Conservation (phyloP, 148 eudicot genomes). For the Polygonum maritimum region DNA sequence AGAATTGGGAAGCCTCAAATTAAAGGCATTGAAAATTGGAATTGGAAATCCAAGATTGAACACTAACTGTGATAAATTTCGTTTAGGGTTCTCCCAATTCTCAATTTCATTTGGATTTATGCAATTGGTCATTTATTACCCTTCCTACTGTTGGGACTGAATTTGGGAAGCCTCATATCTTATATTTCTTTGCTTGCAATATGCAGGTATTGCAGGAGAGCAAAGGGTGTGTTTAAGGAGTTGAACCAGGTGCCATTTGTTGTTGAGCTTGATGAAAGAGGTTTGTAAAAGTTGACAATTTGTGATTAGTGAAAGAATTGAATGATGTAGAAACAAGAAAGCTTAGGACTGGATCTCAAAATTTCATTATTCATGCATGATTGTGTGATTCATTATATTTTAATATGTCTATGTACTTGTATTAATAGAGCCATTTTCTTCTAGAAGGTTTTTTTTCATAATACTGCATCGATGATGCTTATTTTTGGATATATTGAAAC, state of each 20-base stretch:
- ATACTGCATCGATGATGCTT: neutral
- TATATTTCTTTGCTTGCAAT: neutral
- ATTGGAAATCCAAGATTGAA: neutral
- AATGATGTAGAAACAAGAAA: neutral
- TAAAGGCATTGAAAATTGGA: too few species aligned
- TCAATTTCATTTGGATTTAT: neutral
- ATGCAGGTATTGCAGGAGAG: conserved; percentile 80
- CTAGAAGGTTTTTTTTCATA: neutral
- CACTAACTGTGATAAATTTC: neutral
- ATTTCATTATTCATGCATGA: neutral
- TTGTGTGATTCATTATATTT: neutral
- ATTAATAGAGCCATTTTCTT: neutral
- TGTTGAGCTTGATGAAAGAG: conserved; percentile 91
- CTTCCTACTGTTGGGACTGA: neutral
- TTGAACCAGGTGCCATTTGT: conserved; percentile 69
- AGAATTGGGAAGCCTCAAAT: neutral
- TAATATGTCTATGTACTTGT: neutral
- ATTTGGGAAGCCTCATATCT: neutral
- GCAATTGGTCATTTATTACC: neutral
- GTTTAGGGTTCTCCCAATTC: neutral
- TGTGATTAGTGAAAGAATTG: neutral
- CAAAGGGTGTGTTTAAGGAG: conserved; percentile 74
- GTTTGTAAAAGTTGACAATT: conserved; percentile 24
- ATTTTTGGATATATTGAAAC: neutral
- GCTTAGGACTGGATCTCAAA: neutral